Base-by-base conservation (phyloP, 257 asterid genomes). In the Capsicum pubescens region DNA sequence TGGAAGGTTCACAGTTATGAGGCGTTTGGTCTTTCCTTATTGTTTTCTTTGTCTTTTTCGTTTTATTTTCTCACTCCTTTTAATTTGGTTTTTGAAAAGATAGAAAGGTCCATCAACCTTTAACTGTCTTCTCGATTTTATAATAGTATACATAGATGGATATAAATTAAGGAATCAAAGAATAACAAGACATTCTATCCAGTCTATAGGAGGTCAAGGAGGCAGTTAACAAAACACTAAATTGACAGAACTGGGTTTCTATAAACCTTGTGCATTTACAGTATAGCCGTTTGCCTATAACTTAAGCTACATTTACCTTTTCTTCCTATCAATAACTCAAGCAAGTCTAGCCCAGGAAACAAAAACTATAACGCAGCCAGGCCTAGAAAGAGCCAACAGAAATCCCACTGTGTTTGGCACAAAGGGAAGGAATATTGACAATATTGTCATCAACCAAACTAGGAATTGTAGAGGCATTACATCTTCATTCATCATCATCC, bases 401-500 rank as follows among this genome's bases (percentile, higher is more conserved):
- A 76, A 76, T 76, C 48, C 81, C 64, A 1, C 19, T 6, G 81
- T 26, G 81, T 14, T 76, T 54, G 46, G 42, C 63, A 21, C 46
- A 76, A 21, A 52, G 46, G 19, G 7, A 48, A 72, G 39, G 9
- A 76, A 26, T 76, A 54, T 52, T 14, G 63, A 57, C 39, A 76
- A 26, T 76, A 46, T 52, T 76, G 63, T 21, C 81, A 52, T 52
- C 26, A 26, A 13, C 48, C 19, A 52, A 54, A 76, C 21, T 52
- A 76, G 81, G 48, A 76, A 32, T 52, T 26, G 81, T 15, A 52
- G 3, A 8, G 52, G 80, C 19, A 42, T 57, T 71, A 35, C 60
- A 42, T 36, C 67, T 57, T 84, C 83, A 83, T 67, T 92, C 91
- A 82, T 90, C 94, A 81, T 84, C 91, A 80, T 87, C 92, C 35